Evolutionary conservation across 75 land plant species (phyloP).

Genomic region (Cupressus sempervirens): DNA sequence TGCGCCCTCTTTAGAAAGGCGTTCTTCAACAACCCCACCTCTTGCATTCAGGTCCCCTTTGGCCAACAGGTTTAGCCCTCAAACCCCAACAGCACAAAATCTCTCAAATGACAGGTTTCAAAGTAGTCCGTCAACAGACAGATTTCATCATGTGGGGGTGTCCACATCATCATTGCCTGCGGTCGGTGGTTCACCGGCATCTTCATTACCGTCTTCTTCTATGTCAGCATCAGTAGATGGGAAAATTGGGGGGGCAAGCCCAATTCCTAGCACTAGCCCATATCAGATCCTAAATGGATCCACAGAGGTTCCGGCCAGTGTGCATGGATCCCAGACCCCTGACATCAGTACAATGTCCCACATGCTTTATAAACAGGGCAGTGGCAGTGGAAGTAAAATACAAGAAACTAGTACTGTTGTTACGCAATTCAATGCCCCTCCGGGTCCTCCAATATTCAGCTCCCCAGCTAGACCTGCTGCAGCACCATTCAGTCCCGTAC

Average conservation of each 20-base stretch:
- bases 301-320: not conserved
- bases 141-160: not conserved
- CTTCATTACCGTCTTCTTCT: not conserved
- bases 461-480: slow-evolving; percentile 63
- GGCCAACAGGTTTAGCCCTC: slow-evolving; percentile 18
- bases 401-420: slow-evolving; percentile 24
- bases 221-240: not conserved
- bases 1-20: not conserved
- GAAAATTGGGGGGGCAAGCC: not conserved
- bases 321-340: slow-evolving; percentile 19
- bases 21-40: not conserved
- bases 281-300: slow-evolving; percentile 15
- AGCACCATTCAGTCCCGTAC: slow-evolving; percentile 33
- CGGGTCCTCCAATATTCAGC: slow-evolving; percentile 80
- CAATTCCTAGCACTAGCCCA: no score
- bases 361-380: slow-evolving; percentile 5
- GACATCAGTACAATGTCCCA: not conserved
- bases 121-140: not conserved
- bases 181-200: not conserved
- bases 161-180: slow-evolving; percentile 14
- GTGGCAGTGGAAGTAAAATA: not conserved
- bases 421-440: slow-evolving; percentile 63
- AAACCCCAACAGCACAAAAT: slow-evolving; percentile 8
- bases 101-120: not conserved
- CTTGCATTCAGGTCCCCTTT: slow-evolving; percentile 22